These are phyloP conservation scores for Mortierella sp. DNA, from an alignment of 371 early-diverging fungal species.

Conservation along the genomic window DNA sequence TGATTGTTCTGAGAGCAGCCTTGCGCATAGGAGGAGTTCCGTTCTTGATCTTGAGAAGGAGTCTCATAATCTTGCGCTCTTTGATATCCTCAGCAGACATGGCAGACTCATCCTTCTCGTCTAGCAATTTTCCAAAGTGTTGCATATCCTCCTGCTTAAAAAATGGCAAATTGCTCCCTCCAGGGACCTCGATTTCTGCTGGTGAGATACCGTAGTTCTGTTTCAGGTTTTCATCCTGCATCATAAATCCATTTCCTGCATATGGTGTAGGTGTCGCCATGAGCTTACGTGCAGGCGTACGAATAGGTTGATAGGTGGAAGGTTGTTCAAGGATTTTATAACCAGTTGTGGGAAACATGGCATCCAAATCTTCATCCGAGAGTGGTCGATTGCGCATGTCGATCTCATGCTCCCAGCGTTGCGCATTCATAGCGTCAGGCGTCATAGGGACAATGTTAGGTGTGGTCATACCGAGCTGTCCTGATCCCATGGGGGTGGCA, in stretches of 20 bases:
- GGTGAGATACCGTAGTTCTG: constrained; percentile 76
- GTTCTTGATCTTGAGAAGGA: constrained; percentile 97
- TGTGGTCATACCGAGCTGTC: constrained; percentile 81
- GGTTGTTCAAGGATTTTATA: constrained; percentile 95
- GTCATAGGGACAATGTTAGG: constrained; percentile 85
- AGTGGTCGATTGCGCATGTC: constrained; percentile 88
- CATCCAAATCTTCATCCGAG: constrained; percentile 95
- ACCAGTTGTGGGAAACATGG: constrained; percentile 92
- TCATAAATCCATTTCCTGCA: constrained; percentile 86
- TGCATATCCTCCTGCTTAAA: constrained; percentile 98
- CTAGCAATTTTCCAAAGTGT: constrained; percentile 93
- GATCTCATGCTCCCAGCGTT: constrained; percentile 88
- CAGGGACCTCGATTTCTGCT: constrained; percentile 92
- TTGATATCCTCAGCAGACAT: constrained; percentile 91
- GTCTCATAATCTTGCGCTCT: constrained; percentile 96
- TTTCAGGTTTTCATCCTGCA: constrained; percentile 77
- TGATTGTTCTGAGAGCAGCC: constrained; percentile 92
- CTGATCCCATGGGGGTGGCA: constrained; percentile 80
- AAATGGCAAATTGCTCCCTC: constrained; percentile 91
- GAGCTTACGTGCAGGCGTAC: constrained; percentile 95
- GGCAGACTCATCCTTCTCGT: constrained; percentile 86
- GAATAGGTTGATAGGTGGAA: constrained; percentile 90
- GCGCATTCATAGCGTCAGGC: constrained; percentile 80
- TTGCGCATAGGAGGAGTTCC: constrained; percentile 97
- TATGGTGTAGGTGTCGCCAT: constrained; percentile 95